Evolutionary conservation across 2,329 filamentous ascomycete species (phyloP).

Genomic region (Trichoderma cornu-damae): DNA sequence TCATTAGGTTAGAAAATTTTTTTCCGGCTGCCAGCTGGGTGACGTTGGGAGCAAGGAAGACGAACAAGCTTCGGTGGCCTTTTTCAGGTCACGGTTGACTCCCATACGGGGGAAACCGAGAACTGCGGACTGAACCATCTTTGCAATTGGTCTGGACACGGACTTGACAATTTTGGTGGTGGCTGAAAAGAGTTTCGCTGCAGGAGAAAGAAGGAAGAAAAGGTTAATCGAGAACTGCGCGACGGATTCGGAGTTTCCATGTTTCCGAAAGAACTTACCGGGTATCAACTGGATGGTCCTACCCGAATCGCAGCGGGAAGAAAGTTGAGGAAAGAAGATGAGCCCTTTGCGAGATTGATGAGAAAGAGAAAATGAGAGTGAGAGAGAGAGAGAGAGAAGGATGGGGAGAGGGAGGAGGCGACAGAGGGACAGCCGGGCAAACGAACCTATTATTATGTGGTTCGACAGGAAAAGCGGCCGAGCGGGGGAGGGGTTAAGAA

Average conservation of each 20-base stretch:
- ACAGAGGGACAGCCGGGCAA: constrained; percentile 4
- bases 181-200: not conserved
- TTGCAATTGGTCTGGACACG: constrained; percentile 34
- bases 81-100: constrained; percentile 98
- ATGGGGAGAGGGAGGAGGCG: constrained; percentile 3
- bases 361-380: not conserved
- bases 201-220: not conserved
- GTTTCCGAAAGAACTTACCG: not conserved
- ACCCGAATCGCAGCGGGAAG: constrained; percentile 8
- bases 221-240: not conserved
- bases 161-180: constrained; percentile 1
- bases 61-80: constrained; percentile 91
- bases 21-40: constrained; percentile 2
- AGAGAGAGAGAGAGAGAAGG: constrained; percentile 13
- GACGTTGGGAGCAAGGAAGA: constrained; percentile 35
- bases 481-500: constrained; percentile 20
- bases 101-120: constrained; percentile 99
- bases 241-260: not conserved
- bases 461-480: constrained; percentile 11
- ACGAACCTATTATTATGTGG: constrained; percentile 7
- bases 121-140: constrained; percentile 66
- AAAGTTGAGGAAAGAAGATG: not conserved
- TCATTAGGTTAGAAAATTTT: constrained; percentile 24
- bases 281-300: constrained; percentile 7
- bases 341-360: constrained; percentile 1